A percentile compares a stretch with the other conserved stretches of the same genome.
Evolutionary conservation across 1,284 basidiomycete species (phyloP).

Genomic region (Ustilago curta): DNA sequence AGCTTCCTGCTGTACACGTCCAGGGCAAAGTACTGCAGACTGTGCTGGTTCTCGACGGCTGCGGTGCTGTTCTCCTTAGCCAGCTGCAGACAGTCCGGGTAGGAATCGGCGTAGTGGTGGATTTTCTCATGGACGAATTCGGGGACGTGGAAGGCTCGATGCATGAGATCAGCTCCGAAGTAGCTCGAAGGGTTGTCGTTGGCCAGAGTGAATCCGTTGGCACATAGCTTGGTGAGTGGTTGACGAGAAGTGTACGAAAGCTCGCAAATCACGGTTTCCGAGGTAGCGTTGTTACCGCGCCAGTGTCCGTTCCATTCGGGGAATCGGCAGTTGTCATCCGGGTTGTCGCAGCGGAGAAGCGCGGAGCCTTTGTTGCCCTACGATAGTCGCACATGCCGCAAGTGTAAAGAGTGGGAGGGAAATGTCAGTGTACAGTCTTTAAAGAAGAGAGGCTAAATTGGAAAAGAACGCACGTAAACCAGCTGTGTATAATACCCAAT

Average conservation of each 20-base stretch:
- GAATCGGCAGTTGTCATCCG: slow-evolving; percentile 68
- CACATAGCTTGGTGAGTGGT: slow-evolving; percentile 61
- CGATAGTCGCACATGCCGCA: too few relatives aligned
- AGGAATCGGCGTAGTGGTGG: slow-evolving; percentile 69
- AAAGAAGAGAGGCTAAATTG: too few relatives aligned
- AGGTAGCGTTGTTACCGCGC: slow-evolving; percentile 71
- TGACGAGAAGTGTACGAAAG: slow-evolving; percentile 48
- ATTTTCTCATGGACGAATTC: slow-evolving; percentile 65
- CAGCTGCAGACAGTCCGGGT: slow-evolving; percentile 66
- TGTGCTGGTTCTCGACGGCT: slow-evolving; percentile 69
- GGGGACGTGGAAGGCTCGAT: slow-evolving; percentile 70
- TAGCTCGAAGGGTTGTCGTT: slow-evolving; percentile 53
- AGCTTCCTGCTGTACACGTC: slow-evolving; percentile 70
- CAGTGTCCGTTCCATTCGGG: slow-evolving; percentile 71
- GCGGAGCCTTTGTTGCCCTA: slow-evolving; percentile 43
- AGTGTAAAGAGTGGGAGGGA: too few relatives aligned
- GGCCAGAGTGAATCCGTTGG: slow-evolving; percentile 68
- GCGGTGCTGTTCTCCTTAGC: slow-evolving; percentile 68
- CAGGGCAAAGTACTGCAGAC: slow-evolving; percentile 70
- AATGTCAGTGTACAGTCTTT: too few relatives aligned
- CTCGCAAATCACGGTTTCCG: slow-evolving; percentile 70
- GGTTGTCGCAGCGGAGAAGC: slow-evolving; percentile 70
- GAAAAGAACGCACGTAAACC: slow-evolving; percentile 32
- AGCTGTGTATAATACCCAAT: slow-evolving; percentile 68
- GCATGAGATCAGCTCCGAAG: slow-evolving; percentile 70